Base-by-base conservation (phyloP, 306 rosid genomes). In the Rubus parviflorus region DNA sequence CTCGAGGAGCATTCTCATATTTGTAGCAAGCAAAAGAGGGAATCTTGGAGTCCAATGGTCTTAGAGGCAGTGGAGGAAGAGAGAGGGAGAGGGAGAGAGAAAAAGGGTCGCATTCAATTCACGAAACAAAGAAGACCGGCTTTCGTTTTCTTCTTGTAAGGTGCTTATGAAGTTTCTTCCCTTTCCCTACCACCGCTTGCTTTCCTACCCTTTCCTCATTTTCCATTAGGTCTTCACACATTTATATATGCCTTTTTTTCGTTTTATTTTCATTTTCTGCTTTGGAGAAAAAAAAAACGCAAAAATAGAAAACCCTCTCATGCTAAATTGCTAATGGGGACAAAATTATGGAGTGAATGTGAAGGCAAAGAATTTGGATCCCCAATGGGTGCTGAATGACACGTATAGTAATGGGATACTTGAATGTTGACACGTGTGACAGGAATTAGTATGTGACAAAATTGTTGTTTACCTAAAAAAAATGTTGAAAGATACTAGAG, bases 61-160 rank as follows among this genome's bases (percentile, higher is more conserved):
- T 14, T 45, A 45, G 49, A 25, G 43, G 66, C 47, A 23, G 67
- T 0, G 52, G 75, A 0, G 79, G 35, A 54, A 38, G 40, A 43
- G 49, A 4, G 35, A 43, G 51, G 25, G 49, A 73, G 76, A 66
- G 40, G 73, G 66, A 74, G 23, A 49, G 62, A 38, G 51, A 47
- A 73, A 47, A 52, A 57, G 41, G 87, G 85, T 87, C 84, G 85
- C 82, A 81, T 76, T 84, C 84, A 74, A 73, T 90, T 88, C 86
- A 81, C 85, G 83, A 83, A 75, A 74, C 81, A 75, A 15, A 75
- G 71, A 74, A 78, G 84, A 76, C 89, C 87, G 61, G 57, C 85
- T 84, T 85, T 80, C 85, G 85, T 88, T 88, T 84, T 85, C 87
- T 85, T 84, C 87, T 79, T 75, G 78, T 77, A 82, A 70, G 85